Conservation (phyloP, 495 filamentous ascomycete species). For the Neurospora africana region DNA sequence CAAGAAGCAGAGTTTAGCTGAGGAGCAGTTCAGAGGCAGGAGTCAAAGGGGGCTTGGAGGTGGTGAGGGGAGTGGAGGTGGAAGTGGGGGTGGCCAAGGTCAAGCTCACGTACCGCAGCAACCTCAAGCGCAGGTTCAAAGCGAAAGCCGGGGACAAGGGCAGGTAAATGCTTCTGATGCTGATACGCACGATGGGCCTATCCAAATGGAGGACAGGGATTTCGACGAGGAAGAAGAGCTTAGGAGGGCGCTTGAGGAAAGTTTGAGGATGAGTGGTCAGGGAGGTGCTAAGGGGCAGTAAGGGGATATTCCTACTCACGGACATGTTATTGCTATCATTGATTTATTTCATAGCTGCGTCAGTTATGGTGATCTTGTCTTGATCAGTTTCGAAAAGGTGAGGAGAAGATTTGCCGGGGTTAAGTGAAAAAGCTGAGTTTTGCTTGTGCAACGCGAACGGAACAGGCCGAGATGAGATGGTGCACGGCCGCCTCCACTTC, state of each 20-base stretch:
- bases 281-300: neutral
- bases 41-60: constrained; percentile 8
- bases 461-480: neutral
- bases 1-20: constrained; percentile 64
- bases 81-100: neutral
- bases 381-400: neutral
- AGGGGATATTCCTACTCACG: neutral
- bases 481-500: neutral
- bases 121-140: neutral
- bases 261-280: constrained; percentile 23
- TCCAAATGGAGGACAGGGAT: constrained; percentile 10
- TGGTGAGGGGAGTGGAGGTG: constrained; percentile 3
- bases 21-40: constrained; percentile 40
- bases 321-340: neutral
- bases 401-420: neutral
- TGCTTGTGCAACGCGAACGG: neutral
- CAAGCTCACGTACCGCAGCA: neutral
- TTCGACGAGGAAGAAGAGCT: constrained; percentile 35
- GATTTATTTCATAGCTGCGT: neutral
- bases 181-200: neutral
- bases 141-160: neutral
- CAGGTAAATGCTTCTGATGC: neutral
- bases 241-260: constrained; percentile 36
- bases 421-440: neutral
- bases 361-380: neutral